Percentiles rank a stretch among this genome's conserved stretches.
Evolutionary conservation across 2,329 filamentous ascomycete genomes (phyloP).

Genomic region (Neofusicoccum ribis): DNA sequence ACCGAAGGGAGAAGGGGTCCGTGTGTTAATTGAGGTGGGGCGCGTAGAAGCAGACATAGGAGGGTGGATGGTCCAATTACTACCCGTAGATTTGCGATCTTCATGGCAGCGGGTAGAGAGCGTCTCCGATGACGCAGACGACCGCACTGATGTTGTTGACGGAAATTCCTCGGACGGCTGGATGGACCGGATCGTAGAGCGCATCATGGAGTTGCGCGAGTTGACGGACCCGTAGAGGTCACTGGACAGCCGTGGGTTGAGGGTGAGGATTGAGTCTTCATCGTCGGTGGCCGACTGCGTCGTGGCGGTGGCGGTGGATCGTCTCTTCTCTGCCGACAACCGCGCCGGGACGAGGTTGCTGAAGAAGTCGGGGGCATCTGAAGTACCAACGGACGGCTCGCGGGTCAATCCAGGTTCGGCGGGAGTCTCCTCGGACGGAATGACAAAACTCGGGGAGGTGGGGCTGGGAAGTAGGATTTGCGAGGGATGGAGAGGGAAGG

Average conservation of each 20-base stretch:
- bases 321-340: not conserved
- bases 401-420: not conserved
- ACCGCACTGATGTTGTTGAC: conserved; percentile 4
- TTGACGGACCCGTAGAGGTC: conserved; percentile 11
- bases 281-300: not conserved
- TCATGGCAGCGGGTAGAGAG: conserved; percentile 12
- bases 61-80: conserved; percentile 18
- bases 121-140: conserved; percentile 19
- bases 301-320: not conserved
- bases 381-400: not conserved
- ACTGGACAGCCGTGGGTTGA: not conserved
- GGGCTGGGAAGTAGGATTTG: conserved; percentile 12
- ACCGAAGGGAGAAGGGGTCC: conserved; percentile 17
- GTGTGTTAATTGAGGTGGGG: conserved; percentile 16
- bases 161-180: conserved; percentile 1
- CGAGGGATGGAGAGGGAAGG: conserved; percentile 6
- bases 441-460: not conserved
- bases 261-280: not conserved
- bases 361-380: conserved; percentile 10
- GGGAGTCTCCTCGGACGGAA: not conserved
- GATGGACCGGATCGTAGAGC: conserved; percentile 6
- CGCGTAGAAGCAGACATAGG: conserved; percentile 6
- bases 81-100: conserved; percentile 11
- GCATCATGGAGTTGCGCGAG: conserved; percentile 9
- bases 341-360: not conserved